Evolutionary conservation across 164 flowering plant species (phyloP), one percentile per base, ranked within the genome.

Genomic region (Vitis rupestris): DNA sequence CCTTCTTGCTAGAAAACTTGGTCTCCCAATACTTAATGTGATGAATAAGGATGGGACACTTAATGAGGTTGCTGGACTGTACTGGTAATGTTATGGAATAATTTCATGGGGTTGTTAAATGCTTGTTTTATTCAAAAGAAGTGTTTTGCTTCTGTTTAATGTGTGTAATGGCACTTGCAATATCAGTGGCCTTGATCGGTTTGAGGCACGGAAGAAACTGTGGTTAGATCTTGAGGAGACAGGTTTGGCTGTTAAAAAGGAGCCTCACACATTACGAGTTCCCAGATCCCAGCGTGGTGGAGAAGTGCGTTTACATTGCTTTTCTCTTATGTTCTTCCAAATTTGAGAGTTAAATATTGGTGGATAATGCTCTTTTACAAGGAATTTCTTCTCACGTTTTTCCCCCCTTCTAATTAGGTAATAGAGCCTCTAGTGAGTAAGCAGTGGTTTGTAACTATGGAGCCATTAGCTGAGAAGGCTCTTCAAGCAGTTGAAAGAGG

Each of bases 281-380:
- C 98, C 99, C 31, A 86, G 97, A 79, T 95, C 99, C 8, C 98
- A 95, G 65, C 94, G 99, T 70, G 98, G 99, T 78, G 99, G 99
- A 79, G 99, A 95, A 75, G 99, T 92, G 66, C 16, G 87, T 62
- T 67, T 16, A 15, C 68, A 30, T 63, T 71, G 48, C 14, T 37
- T 65, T 59, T 50, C 14, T 54, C 12, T 50, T 71, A 48, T 61
- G 5, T 23, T 50, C 15, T 60, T 49, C n/a, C 17, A 14, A 29
- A 49, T 59, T 50, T 55, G 70, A 55, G 23, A 58, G 12, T 13
- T 29, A 15, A 49, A n/a, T 14, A 2, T 64, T 47, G 9, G 23
- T 68, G 56, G 54, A 54, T 56, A 30, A 37, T 3, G 23, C 27
- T 31, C 50, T 51, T 72, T n/a, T 3, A 15, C n/a, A 8, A 8